Evolutionary conservation across 2,329 filamentous ascomycete species (phyloP), one percentile per base, ranked within the genome.

Genomic region (Verticillium klebahnii): DNA sequence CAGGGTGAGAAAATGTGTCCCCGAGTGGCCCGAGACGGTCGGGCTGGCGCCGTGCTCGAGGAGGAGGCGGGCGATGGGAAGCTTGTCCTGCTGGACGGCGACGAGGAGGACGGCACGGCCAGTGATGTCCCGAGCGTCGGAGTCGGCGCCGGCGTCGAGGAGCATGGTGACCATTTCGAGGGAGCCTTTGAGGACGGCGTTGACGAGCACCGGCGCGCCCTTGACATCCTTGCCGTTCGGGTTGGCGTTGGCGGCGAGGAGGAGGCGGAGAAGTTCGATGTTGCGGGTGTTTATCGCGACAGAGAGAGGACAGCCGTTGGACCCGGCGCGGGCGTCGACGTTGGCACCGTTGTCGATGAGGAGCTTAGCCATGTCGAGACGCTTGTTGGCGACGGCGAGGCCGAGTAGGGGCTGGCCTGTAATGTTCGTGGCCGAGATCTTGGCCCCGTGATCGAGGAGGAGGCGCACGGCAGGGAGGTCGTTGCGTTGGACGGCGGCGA

Each of bases 371-470:
- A 68, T 32, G 23, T 58, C 59, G 23, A 32, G 37, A 17, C 70
- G 70, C 39, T 36, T 65, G 59, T 74, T 70, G 11, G 65, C 61
- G 3, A 68, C 61, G 1, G 73, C 73, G 7, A 74, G 58, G 1
- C 66, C 64, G 1, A 75, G 60, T 3, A 75, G 54, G 0, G 70
- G 68, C 36, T 63, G 69, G 0, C 73, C 73, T 0, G 67, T 69
- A 9, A 70, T 52, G 39, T 74, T 72, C 2, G 62, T 69, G 0
- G 70, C 65, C 2, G 68, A 69, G 0, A 67, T 59, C 3, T 69
- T 68, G 14, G 79, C 78, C 15, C 78, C 77, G 32, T 65, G 65
- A 15, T 70, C 65, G 23, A 58, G 57, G 3, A 78, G 68, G 11
- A 72, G 61, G 59, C 69, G 67, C 8, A 69, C 69, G 25, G 25